Evolutionary conservation across 345 rosid genomes (phyloP).

Genomic region (Gossypium ekmanianum): DNA sequence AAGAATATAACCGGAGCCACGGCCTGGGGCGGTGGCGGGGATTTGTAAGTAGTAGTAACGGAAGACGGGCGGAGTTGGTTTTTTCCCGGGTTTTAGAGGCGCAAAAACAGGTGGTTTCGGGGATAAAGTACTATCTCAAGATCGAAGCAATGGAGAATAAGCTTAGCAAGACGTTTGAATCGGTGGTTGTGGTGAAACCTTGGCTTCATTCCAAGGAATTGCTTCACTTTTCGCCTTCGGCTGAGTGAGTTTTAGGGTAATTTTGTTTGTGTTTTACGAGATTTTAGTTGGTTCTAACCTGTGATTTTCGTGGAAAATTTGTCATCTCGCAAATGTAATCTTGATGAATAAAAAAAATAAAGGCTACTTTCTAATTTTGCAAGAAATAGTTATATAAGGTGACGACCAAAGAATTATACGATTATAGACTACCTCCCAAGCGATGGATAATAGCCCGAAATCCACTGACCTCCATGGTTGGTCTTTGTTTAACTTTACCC

Average conservation of each 20-base stretch:
- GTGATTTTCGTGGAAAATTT: no score
- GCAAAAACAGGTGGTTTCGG: conserved; percentile 69
- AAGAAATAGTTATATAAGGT: no score
- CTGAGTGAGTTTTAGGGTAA: not conserved
- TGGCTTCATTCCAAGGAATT: conserved; percentile 6
- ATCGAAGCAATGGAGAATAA: conserved; percentile 41
- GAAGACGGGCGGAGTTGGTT: conserved; percentile 11
- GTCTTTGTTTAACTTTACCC: no score
- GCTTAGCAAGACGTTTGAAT: conserved; percentile 18
- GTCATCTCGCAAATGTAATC: no score
- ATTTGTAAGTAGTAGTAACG: conserved; percentile 9
- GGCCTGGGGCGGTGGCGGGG: not conserved
- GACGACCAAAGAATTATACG: no score
- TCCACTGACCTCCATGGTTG: no score
- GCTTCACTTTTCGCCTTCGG: not conserved
- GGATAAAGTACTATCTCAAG: conserved; percentile 61
- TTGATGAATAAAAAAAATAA: no score
- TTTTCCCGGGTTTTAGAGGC: conserved; percentile 58
- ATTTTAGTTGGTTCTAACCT: no score
- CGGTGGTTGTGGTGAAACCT: conserved; percentile 11
- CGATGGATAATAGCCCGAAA: no score
- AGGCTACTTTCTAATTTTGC: no score
- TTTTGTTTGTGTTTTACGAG: no score
- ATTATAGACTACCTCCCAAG: no score
- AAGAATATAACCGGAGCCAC: conserved; percentile 48